These are phyloP conservation scores for Delitschia confertaspora DNA, from an alignment of 495 filamentous ascomycete species.

Conservation along the genomic window DNA sequence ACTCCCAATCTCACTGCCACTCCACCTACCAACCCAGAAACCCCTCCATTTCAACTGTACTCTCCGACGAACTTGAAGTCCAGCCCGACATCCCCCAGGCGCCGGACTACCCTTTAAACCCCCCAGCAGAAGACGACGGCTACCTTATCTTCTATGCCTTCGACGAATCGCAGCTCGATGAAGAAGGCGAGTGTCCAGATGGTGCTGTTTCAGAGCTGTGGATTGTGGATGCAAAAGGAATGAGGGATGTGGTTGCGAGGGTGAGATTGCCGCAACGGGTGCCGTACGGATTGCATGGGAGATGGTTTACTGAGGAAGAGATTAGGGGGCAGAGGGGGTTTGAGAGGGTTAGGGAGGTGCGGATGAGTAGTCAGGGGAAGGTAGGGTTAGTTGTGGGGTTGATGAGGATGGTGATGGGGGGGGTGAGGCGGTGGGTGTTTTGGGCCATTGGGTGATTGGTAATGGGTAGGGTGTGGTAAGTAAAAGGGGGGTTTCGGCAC, in stretches of 20 bases:
- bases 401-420: background rate
- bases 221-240: conserved; percentile 52
- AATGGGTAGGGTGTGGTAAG: too few relatives aligned
- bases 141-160: conserved; percentile 55
- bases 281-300: conserved; percentile 58
- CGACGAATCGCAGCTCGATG: conserved; percentile 46
- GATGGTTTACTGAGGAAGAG: conserved; percentile 53
- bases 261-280: conserved; percentile 53
- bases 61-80: too few relatives aligned
- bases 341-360: conserved; percentile 19
- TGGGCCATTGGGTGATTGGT: background rate
- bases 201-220: conserved; percentile 51
- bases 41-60: too few relatives aligned
- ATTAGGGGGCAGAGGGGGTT: conserved; percentile 35
- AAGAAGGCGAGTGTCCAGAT: conserved; percentile 35
- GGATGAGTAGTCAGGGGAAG: background rate
- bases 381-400: background rate
- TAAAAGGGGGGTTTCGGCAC: too few relatives aligned
- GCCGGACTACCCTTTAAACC: conserved; percentile 30
- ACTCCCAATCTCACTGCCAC: background rate
- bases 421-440: conserved; percentile 1
- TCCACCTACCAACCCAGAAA: too few relatives aligned
- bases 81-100: too few relatives aligned
- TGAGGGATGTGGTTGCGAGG: conserved; percentile 47
- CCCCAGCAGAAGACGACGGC: conserved; percentile 45